phyloP scores from a whole-genome alignment of 148 eudicot genomes.

The Vaccinium vitisidaea region DNA sequence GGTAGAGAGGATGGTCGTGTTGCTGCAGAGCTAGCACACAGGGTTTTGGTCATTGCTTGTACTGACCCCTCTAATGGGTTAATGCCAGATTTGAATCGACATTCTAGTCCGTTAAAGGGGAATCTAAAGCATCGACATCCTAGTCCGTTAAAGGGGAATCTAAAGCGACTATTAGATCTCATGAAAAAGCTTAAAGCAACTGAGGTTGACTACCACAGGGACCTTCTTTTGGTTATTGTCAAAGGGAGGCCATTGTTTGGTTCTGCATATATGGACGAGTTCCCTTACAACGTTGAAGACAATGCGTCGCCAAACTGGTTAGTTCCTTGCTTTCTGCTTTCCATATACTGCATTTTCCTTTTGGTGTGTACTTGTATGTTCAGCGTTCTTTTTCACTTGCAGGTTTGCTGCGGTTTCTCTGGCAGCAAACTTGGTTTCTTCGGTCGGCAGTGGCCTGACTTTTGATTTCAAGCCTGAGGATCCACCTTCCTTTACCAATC shows the following conservation, averaged over 20 bases:
- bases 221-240: slow-evolving; percentile 71
- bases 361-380: not conserved
- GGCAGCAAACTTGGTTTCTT: slow-evolving; percentile 73
- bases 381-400: slow-evolving; percentile 40
- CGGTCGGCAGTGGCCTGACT: slow-evolving; percentile 59
- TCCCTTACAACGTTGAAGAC: slow-evolving; percentile 88
- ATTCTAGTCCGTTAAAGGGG: slow-evolving; percentile 50
- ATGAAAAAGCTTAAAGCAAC: slow-evolving; percentile 93
- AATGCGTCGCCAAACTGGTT: slow-evolving; percentile 73
- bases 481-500: slow-evolving; percentile 35
- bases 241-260: slow-evolving; percentile 68
- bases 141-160: slow-evolving; percentile 69
- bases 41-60: slow-evolving; percentile 68
- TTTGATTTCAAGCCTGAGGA: slow-evolving; percentile 47
- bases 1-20: slow-evolving; percentile 56
- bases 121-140: slow-evolving; percentile 52
- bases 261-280: slow-evolving; percentile 75
- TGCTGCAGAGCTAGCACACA: slow-evolving; percentile 63
- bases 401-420: slow-evolving; percentile 77
- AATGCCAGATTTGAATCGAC: slow-evolving; percentile 79
- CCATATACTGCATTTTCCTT: not conserved
- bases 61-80: slow-evolving; percentile 88
- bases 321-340: slow-evolving; percentile 26
- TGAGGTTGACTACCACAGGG: slow-evolving; percentile 61
- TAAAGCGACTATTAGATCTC: slow-evolving; percentile 62